These are phyloP conservation scores for Adansonia digitata DNA, from an alignment of 345 rosid genomes.

Conservation along the genomic window DNA sequence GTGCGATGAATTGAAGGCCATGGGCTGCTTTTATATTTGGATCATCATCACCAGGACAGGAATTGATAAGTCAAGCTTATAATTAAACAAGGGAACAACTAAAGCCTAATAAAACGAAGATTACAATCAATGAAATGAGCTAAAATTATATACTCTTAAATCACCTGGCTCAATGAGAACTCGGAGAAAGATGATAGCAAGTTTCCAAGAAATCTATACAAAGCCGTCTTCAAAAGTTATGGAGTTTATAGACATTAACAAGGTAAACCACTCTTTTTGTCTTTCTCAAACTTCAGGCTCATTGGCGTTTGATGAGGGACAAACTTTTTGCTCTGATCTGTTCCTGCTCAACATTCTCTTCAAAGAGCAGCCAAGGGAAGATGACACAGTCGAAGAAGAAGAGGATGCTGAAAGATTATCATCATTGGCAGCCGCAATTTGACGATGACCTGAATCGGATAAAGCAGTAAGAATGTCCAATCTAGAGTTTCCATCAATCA, in stretches of 20 bases:
- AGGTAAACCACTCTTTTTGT: not conserved
- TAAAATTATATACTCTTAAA: not conserved
- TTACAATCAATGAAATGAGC: not conserved
- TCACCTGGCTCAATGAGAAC: not conserved
- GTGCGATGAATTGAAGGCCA: not conserved
- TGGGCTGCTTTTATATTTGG: not conserved
- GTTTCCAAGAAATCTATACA: constrained; percentile 4
- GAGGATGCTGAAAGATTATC: constrained; percentile 11
- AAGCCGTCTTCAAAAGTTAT: not conserved
- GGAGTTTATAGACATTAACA: not conserved
- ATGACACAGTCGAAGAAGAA: constrained; percentile 22
- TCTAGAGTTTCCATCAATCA: constrained; percentile 16
- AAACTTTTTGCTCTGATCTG: constrained; percentile 50
- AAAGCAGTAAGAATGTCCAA: constrained; percentile 28
- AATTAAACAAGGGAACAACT: not conserved
- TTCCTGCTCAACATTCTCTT: constrained; percentile 67
- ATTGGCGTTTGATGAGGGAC: constrained; percentile 29
- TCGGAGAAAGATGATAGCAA: constrained; percentile 6
- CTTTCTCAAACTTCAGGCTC: constrained; percentile 20
- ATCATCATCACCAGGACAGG: not conserved
- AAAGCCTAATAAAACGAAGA: not conserved
- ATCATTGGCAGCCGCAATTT: constrained; percentile 19
- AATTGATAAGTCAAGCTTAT: not conserved
- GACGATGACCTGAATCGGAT: constrained; percentile 17
- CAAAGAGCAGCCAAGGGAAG: constrained; percentile 39